These are phyloP conservation scores for Pisolithus tinctorius DNA, from an alignment of 768 basidiomycete species.

Conservation along the genomic window DNA sequence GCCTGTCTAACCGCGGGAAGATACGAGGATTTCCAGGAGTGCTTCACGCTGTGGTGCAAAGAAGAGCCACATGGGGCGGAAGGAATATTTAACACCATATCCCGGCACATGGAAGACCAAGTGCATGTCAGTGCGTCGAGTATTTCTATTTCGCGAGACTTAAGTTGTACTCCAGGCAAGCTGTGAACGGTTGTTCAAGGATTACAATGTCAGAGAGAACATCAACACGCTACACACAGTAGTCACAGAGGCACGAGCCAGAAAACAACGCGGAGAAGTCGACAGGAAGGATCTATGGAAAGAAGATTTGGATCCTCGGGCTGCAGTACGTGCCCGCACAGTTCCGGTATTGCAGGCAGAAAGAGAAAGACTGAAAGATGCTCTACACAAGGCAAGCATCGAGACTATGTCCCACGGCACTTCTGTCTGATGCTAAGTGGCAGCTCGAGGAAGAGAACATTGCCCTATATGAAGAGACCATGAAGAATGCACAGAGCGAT, in stretches of 20 bases:
- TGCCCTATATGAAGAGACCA: slow-evolving; percentile 40
- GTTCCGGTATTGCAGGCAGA: slow-evolving; percentile 50
- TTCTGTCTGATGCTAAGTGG: background rate
- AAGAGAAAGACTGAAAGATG: slow-evolving; percentile 31
- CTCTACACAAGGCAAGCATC: slow-evolving; percentile 29
- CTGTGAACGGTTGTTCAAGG: slow-evolving; percentile 61
- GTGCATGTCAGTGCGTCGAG: slow-evolving; percentile 31
- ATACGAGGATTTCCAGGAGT: slow-evolving; percentile 52
- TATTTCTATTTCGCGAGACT: background rate
- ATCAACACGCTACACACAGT: slow-evolving; percentile 66
- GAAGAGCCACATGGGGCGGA: slow-evolving; percentile 58
- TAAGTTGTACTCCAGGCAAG: slow-evolving; percentile 42
- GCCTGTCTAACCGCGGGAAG: slow-evolving; percentile 17
- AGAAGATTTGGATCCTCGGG: slow-evolving; percentile 54
- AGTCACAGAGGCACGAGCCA: slow-evolving; percentile 58
- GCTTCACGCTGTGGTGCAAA: slow-evolving; percentile 59
- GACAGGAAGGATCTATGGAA: slow-evolving; percentile 55
- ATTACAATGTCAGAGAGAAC: slow-evolving; percentile 61
- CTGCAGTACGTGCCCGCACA: slow-evolving; percentile 56
- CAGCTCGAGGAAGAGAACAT: slow-evolving; percentile 58
- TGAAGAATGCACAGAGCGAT: slow-evolving; percentile 40
- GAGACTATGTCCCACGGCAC: background rate
- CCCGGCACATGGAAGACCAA: slow-evolving; percentile 64
- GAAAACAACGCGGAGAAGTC: slow-evolving; percentile 37
- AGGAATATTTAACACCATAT: slow-evolving; percentile 58